phyloP scores from a whole-genome alignment of 495 filamentous ascomycete genomes.

The Tuber magnatum region DNA sequence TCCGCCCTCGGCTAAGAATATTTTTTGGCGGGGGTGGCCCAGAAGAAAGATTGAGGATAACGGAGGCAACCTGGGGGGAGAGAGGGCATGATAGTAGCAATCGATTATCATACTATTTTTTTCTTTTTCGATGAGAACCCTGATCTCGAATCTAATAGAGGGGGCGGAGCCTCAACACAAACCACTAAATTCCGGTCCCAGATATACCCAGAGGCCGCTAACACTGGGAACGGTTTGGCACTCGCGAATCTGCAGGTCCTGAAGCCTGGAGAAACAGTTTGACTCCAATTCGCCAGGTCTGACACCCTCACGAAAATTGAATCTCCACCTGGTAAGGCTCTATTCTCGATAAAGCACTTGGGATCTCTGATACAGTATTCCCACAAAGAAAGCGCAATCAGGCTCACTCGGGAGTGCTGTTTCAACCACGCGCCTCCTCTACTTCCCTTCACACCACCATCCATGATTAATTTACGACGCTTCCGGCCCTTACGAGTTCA shows the following conservation, averaged over 20 bases:
- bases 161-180: neutral
- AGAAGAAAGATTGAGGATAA: neutral
- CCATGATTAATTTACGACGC: slow-evolving; percentile 34
- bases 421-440: slow-evolving; percentile 46
- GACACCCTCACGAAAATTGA: neutral
- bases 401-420: slow-evolving; percentile 49
- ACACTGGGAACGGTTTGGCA: neutral
- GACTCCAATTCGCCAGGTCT: neutral
- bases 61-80: neutral
- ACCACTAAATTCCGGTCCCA: neutral
- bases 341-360: neutral
- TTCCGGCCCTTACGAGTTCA: slow-evolving; percentile 66
- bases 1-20: neutral
- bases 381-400: slow-evolving; percentile 34
- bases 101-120: neutral
- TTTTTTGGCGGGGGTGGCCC: neutral
- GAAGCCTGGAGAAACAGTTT: neutral
- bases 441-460: neutral
- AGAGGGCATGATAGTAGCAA: neutral
- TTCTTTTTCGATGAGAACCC: neutral
- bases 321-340: neutral
- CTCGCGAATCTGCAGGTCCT: neutral
- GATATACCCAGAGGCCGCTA: neutral
- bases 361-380: neutral
- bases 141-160: neutral